Base-by-base conservation (phyloP, 768 basidiomycete species). In the Leccinum rimulosum region DNA sequence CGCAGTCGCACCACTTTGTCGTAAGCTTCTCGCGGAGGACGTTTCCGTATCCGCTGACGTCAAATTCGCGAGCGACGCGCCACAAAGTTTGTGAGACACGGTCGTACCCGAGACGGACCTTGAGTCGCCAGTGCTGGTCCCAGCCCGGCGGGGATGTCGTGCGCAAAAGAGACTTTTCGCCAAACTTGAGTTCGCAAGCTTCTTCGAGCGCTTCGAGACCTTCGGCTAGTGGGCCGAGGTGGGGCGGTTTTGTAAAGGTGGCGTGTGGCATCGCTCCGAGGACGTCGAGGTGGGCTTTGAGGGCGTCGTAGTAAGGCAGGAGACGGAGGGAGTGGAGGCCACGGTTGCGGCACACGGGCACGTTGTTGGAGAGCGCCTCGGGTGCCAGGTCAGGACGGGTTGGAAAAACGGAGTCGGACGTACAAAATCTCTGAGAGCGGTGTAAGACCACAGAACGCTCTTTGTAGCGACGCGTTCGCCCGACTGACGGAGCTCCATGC, bases 391-490 rank as follows among this genome's bases (percentile, higher is more conserved):
- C 12, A 15, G 35, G 47, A 45, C 33, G 19, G 25, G 33, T 10
- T 8, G 47, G 30, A 3, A 30, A 59, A 31, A 52, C 27, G 19
- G 40, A n/a, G 50, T 9, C 57, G 48, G 75, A 43, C 87, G 67
- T 73, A 89, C 88, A 68, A 90, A 90, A 73, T 90, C 85, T 57
- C 88, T 75, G 30, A 90, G 73, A 33, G 87, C 88, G 2, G 89
- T 90, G 71, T 90, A 90, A 1, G 86, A 86, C 88, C 88, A 90
- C 56, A 90, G 73, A 19, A 89, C 86, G 64, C 86, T 88, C 78
- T 89, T 90, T 8, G 88, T 89, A 8, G 89, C 89, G 19, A 89
- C 87, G 31, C 88, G 80, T 64, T 90, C 88, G 17, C 88, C 89
- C 0, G 87, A 85, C 70, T 91, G 86, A 30, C 89, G 80, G 72